These are phyloP conservation scores for Rubus parviflorus DNA, from an alignment of 306 rosid genomes.

Conservation along the genomic window DNA sequence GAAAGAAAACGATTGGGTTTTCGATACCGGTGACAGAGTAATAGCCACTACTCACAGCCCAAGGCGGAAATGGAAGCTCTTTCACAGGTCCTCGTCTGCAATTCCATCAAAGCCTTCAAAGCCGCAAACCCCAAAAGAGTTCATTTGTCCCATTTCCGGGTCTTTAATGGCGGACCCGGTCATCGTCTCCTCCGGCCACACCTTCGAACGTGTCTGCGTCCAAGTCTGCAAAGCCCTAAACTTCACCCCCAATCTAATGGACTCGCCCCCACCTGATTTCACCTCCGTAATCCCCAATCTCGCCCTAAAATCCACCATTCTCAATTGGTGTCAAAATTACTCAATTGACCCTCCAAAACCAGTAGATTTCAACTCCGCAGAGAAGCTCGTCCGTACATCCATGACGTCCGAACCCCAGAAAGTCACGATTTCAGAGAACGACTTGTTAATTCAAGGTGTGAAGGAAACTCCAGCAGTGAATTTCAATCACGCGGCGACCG, in stretches of 20 bases:
- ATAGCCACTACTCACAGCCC: constrained; percentile 19
- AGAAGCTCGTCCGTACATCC: constrained; percentile 44
- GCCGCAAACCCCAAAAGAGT: constrained; percentile 58
- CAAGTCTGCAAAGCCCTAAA: constrained; percentile 49
- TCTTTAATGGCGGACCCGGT: constrained; percentile 87
- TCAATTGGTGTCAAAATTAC: constrained; percentile 58
- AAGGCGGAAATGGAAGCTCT: constrained; percentile 67
- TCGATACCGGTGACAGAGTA: not conserved
- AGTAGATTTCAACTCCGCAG: constrained; percentile 31
- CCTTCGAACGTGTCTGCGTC: constrained; percentile 67
- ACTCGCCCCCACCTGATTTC: constrained; percentile 66
- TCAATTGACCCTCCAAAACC: constrained; percentile 37
- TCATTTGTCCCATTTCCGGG: constrained; percentile 72
- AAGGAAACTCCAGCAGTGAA: constrained; percentile 35
- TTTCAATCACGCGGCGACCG: constrained; percentile 47
- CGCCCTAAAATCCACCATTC: constrained; percentile 74
- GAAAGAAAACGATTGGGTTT: constrained; percentile 23
- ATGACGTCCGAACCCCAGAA: constrained; percentile 23
- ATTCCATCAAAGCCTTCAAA: constrained; percentile 31
- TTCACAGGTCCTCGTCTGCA: constrained; percentile 36
- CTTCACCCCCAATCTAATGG: constrained; percentile 54
- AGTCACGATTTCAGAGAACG: constrained; percentile 21
- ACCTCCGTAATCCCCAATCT: constrained; percentile 76
- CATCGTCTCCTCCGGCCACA: constrained; percentile 86
- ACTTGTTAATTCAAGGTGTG: constrained; percentile 26